These are phyloP conservation scores for Daldinia childiae DNA, from an alignment of 495 filamentous ascomycete genomes.

Conservation along the genomic window DNA sequence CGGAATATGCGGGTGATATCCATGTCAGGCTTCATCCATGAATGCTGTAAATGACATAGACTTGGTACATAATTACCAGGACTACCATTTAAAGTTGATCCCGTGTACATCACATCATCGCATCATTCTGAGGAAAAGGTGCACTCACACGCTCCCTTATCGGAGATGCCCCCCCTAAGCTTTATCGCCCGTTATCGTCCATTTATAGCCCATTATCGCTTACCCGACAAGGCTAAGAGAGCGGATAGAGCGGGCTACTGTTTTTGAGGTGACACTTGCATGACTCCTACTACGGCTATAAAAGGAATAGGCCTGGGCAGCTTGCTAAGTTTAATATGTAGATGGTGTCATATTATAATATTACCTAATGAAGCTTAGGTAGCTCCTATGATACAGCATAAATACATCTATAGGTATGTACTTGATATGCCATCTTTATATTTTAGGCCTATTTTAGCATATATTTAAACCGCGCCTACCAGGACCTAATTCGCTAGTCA, in stretches of 20 bases:
- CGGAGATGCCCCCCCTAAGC: conserved; percentile 27
- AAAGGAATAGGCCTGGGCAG: background rate
- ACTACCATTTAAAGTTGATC: conserved; percentile 38
- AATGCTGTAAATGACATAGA: background rate
- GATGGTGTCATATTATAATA: background rate
- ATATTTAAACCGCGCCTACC: background rate
- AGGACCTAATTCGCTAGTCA: background rate
- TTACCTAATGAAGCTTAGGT: background rate
- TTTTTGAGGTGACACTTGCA: conserved; percentile 22
- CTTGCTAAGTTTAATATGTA: background rate
- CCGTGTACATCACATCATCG: conserved; percentile 39
- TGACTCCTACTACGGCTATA: background rate
- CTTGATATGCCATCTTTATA: too few species aligned
- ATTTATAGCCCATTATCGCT: conserved; percentile 14
- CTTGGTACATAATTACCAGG: background rate
- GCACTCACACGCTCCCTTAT: conserved; percentile 29
- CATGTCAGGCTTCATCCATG: conserved; percentile 26
- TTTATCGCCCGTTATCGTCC: conserved; percentile 27
- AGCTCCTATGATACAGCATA: background rate
- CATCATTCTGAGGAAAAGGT: conserved; percentile 31
- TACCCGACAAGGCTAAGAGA: conserved; percentile 28
- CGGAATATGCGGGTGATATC: conserved; percentile 39
- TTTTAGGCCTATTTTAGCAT: background rate
- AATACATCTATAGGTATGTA: too few species aligned
- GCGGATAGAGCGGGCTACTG: conserved; percentile 15